Base-by-base conservation (phyloP, 129 eudicot genomes). In the Cynara cardunculus region DNA sequence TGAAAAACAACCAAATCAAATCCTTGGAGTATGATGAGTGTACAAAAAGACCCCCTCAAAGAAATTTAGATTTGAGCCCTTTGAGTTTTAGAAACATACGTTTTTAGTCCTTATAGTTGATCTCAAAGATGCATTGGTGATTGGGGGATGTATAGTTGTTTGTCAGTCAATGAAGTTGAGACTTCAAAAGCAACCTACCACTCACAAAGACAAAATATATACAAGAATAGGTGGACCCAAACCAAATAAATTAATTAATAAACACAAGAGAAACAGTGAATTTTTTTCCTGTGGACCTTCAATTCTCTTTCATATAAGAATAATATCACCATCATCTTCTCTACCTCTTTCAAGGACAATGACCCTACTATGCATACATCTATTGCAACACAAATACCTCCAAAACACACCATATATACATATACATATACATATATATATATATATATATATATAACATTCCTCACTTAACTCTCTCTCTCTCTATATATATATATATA, bases 311-410 rank as follows among this genome's bases (percentile, higher is more conserved):
- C 82, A 27, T 56, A 80, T 24, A 59, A 72, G 79, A 83, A 83
- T 83, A 77, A 77, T 62, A 77, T 83, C 74, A 64, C 61, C 78
- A 83, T 77, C 86, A 77, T 71, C 82, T 41, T 56, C 82, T 69
- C 74, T 49, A 49, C 68, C 62, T 79, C 73, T 25, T 21, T 18
- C 24, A 73, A 78, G 69, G 82, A 83, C 74, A 83, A 72, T 44
- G 86, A 83, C 86, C 82, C 74, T 62, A 71, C 86, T 37, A 69
- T 83, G 86, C 73, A 76, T 59, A 61, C 86, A 76, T 76, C 81
- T 69, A 56, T 56, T 59, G 82, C 77, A 59, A 70, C 86, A 82
- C 82, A 61, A 70, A 71, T 70, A 71, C 73, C 78, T 71, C 82
- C 82, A 77, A 77, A 77, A 35, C 56, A 79, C 56, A 27, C 25